Evolutionary conservation across 2,329 filamentous ascomycete genomes (phyloP), one percentile per base, ranked within the genome.

Genomic region (Leptoxyphium fumago): DNA sequence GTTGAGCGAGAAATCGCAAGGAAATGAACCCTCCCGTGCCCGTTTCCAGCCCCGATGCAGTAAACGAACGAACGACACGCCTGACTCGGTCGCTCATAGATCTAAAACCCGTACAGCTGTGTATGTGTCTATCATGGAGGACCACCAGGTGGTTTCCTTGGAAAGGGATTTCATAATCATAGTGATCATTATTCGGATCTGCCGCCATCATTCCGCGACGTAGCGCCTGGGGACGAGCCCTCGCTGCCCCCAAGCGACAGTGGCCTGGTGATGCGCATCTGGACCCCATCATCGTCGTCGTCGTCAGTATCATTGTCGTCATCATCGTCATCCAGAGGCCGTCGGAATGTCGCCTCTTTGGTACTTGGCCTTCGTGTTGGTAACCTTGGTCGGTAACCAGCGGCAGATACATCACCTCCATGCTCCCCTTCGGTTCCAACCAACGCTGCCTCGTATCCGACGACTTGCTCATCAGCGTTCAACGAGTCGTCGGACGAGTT

Each of bases 401-500:
- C 47, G 38, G 30, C 40, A 39, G 8, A 38, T 15, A 13, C 18
- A 15, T 14, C 36, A 38, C n/a, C 41, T 56, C 46, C 58, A 56
- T 41, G 64, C 57, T 51, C 63, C 58, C 40, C 58, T 43, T 50
- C 61, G 15, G 49, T 61, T 46, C 45, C 29, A 7, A 17, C 38
- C 7, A 48, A 55, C 58, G 11, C 59, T 52, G 18, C 36, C 39
- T 53, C 52, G 38, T 52, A 29, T 13, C 50, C 53, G 29, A 49
- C 52, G 10, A 46, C 48, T 11, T 51, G 55, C 45, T 53, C 52
- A 38, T 51, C 50, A 13, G 38, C 46, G 21, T 21, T 15, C 28
- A 26, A 40, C 10, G 42, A 43, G 4, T 46, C 75, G 26, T 72
- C 73, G 29, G 70, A 69, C 26, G 69, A 71, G 42, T 72, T 71